Conservation (phyloP, 441 rosid species). For the Mallotus japonicus region DNA sequence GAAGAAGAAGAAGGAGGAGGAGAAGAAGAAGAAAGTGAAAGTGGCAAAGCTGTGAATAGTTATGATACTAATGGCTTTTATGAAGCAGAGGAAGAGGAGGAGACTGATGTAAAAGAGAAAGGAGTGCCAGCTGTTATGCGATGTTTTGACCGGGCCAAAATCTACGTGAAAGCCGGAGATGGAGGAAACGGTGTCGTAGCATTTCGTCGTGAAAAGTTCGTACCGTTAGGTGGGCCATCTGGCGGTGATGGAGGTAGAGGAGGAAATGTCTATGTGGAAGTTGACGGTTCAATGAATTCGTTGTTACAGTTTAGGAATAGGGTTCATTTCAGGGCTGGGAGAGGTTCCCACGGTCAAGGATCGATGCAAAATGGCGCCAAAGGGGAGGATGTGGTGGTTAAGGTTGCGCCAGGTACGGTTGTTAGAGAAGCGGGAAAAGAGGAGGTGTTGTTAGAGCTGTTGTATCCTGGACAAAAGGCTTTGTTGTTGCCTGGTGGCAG, state of each 20-base stretch:
- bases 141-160: conserved; percentile 83
- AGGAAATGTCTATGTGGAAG: conserved; percentile 78
- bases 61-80: conserved; percentile 4
- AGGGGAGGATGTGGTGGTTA: conserved; percentile 79
- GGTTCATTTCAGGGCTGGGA: conserved; percentile 77
- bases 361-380: conserved; percentile 64
- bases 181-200: conserved; percentile 94
- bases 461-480: conserved; percentile 74
- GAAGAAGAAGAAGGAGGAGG: conserved; percentile 32
- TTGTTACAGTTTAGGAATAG: conserved; percentile 73
- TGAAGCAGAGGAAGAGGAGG: conserved; percentile 34
- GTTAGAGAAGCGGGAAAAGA: conserved; percentile 61
- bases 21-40: conserved; percentile 29
- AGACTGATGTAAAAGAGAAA: conserved; percentile 67
- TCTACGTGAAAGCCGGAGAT: conserved; percentile 72
- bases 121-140: conserved; percentile 92
- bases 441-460: conserved; percentile 77
- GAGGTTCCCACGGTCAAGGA: conserved; percentile 83
- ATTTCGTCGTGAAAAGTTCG: conserved; percentile 79
- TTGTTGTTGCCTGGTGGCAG: conserved; percentile 88
- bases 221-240: conserved; percentile 88
- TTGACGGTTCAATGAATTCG: conserved; percentile 78
- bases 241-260: conserved; percentile 98
- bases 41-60: conserved; percentile 12
- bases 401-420: conserved; percentile 86